These are phyloP conservation scores for Tremellales sp. DNA, from an alignment of 1,284 basidiomycete species.

Conservation along the genomic window DNA sequence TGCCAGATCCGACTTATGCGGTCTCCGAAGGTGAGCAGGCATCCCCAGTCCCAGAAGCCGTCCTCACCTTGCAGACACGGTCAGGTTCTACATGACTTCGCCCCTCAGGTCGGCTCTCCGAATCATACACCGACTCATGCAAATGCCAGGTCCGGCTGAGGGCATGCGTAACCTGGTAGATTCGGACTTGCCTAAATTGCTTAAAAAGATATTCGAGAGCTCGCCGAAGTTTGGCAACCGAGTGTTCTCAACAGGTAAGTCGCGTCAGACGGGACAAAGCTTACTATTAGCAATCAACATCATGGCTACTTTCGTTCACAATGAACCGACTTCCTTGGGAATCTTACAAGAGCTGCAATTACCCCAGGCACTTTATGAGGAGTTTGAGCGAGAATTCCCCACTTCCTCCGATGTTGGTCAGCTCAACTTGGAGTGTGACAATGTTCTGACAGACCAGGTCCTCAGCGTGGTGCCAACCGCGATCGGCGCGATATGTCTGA, in stretches of 20 bases:
- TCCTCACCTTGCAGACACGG: conserved; percentile 21
- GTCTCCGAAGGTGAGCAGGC: neutral
- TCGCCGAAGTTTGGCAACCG: conserved; percentile 79
- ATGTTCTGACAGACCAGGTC: conserved; percentile 55
- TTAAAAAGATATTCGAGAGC: conserved; percentile 84
- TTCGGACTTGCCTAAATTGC: conserved; percentile 75
- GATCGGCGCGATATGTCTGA: conserved; percentile 94
- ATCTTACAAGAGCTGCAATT: conserved; percentile 89
- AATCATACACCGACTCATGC: conserved; percentile 94
- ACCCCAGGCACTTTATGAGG: conserved; percentile 82
- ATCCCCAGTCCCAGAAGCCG: neutral
- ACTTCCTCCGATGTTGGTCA: conserved; percentile 71
- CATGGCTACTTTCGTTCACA: conserved; percentile 97
- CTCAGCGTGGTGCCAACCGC: conserved; percentile 90
- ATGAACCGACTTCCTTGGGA: conserved; percentile 90
- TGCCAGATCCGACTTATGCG: conserved; percentile 2
- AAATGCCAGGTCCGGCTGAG: conserved; percentile 87
- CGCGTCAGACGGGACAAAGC: neutral
- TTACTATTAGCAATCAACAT: conserved; percentile 80
- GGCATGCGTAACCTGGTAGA: conserved; percentile 93
- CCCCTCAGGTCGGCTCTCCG: conserved; percentile 83
- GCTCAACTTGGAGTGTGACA: conserved; percentile 1
- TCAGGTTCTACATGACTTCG: conserved; percentile 26
- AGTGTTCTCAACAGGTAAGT: conserved; percentile 72
- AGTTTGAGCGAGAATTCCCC: conserved; percentile 79